Conservation (phyloP, 805 yeast genomes). For the Lipomyces lipofer region DNA sequence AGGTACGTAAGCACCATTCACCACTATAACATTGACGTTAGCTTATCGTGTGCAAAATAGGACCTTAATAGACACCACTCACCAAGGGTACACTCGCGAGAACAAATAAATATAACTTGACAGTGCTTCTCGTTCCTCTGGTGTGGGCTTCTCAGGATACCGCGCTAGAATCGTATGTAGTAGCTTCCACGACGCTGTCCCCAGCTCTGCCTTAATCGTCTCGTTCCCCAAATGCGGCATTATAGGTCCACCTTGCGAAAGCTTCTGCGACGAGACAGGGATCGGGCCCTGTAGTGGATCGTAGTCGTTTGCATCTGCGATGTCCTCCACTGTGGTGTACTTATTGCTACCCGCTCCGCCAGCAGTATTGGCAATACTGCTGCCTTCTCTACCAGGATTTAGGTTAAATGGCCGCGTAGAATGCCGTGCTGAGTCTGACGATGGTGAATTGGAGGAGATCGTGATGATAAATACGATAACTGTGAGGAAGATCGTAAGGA, state of each 20-base stretch:
- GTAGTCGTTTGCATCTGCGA: constrained; percentile 31
- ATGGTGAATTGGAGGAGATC: constrained; percentile 3
- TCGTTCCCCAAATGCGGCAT: constrained; percentile 96
- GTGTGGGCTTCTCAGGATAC: constrained; percentile 80
- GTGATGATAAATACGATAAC: constrained; percentile 13
- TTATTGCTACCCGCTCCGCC: background rate
- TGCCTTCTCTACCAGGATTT: background rate
- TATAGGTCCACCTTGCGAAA: constrained; percentile 50
- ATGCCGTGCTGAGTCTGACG: background rate
- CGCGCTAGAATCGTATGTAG: constrained; percentile 91
- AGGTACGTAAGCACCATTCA: background rate
- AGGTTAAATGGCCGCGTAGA: background rate
- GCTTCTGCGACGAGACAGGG: constrained; percentile 29
- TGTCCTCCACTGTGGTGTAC: constrained; percentile 9
- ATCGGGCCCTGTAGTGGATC: constrained; percentile 30
- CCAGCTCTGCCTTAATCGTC: constrained; percentile 77
- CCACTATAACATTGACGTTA: background rate
- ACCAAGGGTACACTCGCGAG: constrained; percentile 94
- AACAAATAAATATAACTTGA: constrained; percentile 66
- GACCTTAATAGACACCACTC: constrained; percentile 69
- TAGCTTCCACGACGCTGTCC: constrained; percentile 87
- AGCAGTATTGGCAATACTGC: background rate
- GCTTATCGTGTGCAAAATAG: background rate
- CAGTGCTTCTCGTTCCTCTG: constrained; percentile 63
- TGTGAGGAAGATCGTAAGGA: constrained; percentile 5